Conservation (phyloP, 2,329 filamentous ascomycete genomes). For the Atkinsonella texensis region DNA sequence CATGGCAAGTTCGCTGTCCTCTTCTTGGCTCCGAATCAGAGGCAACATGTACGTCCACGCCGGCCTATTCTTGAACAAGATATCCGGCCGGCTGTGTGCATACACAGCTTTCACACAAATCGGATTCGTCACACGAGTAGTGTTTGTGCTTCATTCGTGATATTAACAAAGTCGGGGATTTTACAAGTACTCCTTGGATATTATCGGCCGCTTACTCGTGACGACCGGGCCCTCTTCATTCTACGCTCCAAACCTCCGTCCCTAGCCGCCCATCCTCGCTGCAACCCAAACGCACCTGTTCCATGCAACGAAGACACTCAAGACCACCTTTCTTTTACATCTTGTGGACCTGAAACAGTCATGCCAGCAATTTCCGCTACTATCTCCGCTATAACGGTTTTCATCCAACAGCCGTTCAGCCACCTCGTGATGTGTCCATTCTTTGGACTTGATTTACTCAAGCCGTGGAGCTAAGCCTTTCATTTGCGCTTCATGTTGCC, state of each 20-base stretch:
- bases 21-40: no score
- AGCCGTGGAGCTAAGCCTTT: background rate
- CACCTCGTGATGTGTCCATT: background rate
- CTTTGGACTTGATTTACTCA: background rate
- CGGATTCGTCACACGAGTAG: no score
- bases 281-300: background rate
- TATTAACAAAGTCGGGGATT: no score
- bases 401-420: background rate
- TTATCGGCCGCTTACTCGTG: background rate
- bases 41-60: no score
- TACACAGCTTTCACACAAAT: no score
- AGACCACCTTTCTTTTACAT: background rate
- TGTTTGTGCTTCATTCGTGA: no score
- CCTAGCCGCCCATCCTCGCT: conserved; percentile 1
- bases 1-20: no score
- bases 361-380: background rate
- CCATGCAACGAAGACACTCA: background rate
- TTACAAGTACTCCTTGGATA: background rate
- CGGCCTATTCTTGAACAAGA: no score
- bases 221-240: background rate
- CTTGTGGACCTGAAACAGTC: background rate
- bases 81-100: no score
- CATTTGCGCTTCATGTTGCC: background rate
- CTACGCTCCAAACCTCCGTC: background rate
- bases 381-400: background rate